Conservation (phyloP, 352 stramenopile genomes). For the Pythium rishiriense region DNA sequence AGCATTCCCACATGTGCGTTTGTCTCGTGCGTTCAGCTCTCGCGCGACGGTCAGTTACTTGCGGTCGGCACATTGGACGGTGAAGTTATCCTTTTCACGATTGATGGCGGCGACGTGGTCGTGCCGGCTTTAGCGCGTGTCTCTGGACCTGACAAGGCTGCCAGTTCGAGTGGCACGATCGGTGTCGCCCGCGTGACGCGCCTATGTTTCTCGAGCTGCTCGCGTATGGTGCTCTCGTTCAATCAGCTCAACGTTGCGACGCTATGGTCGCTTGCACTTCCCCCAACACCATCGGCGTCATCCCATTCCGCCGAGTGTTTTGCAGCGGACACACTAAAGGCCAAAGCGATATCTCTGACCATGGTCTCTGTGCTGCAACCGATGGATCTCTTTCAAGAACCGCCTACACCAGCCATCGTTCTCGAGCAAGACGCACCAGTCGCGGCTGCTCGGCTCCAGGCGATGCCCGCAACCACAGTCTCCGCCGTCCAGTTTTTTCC, state of each 20-base stretch:
- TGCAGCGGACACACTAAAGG: conserved; percentile 29
- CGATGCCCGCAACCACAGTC: neutral
- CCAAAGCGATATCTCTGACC: conserved; percentile 35
- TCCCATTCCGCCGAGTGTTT: conserved; percentile 47
- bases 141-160: neutral
- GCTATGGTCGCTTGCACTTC: conserved; percentile 26
- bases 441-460: conserved; percentile 1
- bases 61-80: conserved; percentile 35
- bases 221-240: conserved; percentile 21
- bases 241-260: conserved; percentile 31
- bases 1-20: conserved; percentile 23
- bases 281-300: conserved; percentile 2
- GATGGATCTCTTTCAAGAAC: conserved; percentile 24
- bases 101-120: neutral
- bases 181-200: conserved; percentile 28
- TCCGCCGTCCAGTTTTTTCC: conserved; percentile 11
- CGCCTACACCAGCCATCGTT: conserved; percentile 25
- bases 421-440: conserved; percentile 20
- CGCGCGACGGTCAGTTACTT: conserved; percentile 26
- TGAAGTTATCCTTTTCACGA: conserved; percentile 12
- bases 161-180: conserved; percentile 10
- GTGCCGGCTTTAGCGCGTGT: neutral
- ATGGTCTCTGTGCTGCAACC: conserved; percentile 30
- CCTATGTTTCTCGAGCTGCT: conserved; percentile 26
- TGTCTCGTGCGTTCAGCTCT: conserved; percentile 39